phyloP scores from a whole-genome alignment of 345 rosid genomes.

The Salix suchowensis region DNA sequence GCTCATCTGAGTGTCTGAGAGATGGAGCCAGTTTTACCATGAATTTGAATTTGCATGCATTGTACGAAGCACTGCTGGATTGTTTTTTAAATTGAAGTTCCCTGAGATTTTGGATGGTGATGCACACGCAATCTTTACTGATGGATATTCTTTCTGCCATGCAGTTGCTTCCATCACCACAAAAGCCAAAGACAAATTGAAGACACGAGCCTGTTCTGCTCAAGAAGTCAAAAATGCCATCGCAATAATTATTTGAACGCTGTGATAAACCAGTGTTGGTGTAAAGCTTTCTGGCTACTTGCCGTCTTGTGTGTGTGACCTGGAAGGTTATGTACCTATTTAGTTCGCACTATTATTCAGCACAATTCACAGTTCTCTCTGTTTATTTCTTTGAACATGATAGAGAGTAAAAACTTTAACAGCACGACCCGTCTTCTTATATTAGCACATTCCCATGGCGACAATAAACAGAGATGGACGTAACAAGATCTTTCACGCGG shows the following conservation, averaged over 20 bases:
- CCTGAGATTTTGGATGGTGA: not conserved
- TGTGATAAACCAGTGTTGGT: slow-evolving; percentile 22
- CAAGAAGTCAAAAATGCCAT: slow-evolving; percentile 11
- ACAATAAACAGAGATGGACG: not conserved
- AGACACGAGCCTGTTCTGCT: slow-evolving; percentile 10
- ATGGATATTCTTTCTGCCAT: slow-evolving; percentile 11
- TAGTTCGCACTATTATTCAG: not conserved
- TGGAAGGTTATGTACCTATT: not conserved
- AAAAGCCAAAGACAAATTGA: slow-evolving; percentile 55
- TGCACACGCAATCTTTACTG: not conserved
- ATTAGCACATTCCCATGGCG: not conserved
- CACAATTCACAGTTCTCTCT: slow-evolving; percentile 9
- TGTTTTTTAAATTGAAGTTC: not conserved
- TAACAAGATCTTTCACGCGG: too few relatives aligned
- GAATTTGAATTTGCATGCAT: not conserved
- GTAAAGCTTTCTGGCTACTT: slow-evolving; percentile 20
- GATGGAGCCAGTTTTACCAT: not conserved
- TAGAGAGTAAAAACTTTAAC: not conserved
- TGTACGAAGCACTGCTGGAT: not conserved
- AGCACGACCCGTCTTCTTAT: not conserved
- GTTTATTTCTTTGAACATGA: not conserved
- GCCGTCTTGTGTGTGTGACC: slow-evolving; percentile 21
- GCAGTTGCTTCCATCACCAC: slow-evolving; percentile 67
- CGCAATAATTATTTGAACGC: slow-evolving; percentile 22
- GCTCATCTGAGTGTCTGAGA: not conserved